Base-by-base conservation (phyloP, 306 rosid genomes). In the Carpinus fangiana region DNA sequence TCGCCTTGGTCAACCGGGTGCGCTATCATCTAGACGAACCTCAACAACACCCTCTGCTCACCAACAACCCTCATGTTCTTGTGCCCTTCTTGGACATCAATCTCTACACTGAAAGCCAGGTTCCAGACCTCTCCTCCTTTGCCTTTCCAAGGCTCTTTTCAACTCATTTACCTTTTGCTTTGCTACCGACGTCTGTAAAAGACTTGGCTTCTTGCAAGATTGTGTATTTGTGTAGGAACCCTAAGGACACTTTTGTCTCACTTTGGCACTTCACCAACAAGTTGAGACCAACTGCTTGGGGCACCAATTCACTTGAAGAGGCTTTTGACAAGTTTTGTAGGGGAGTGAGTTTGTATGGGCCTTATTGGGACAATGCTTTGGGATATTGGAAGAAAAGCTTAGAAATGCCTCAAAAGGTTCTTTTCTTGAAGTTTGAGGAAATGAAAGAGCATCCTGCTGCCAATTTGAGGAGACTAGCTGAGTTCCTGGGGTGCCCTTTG, bases 171-270 rank as follows among this genome's bases (percentile, higher is more conserved):
- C 73, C 75, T 0, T 67, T 53, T 3, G 68, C 55, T 0, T 78
- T 79, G 4, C 11, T 81, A 4, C 83, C 83, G 1, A 57, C 67
- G 6, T 75, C 85, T 0, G 53, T 54, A 18, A 82, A 57, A 55
- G 23, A 17, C 38, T 70, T 82, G 9, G 8, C 45, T 9, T 87
- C 45, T 9, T 87, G 78, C 54, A 87, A 82, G 81, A 36, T 82
- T 20, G 80, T 87, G 8, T 80, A 85, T 51, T 53, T 87, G 60
- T 75, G 84, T 36, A 78, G 89, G 20, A 60, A 82, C 53, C 89
- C 87, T 0, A 85, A 82, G 76, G 85, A 85, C 78, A 28, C 34
- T 53, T 80, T 87, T 14, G 71, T 84, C 16, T 87, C 87, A 4
- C 23, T 74, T 2, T 80, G 81, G 87, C 88, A 87, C 65, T 87